Percentiles rank a stretch among this genome's conserved stretches.
Evolutionary conservation across 441 rosid genomes (phyloP).

Genomic region (Geranium incanum): DNA sequence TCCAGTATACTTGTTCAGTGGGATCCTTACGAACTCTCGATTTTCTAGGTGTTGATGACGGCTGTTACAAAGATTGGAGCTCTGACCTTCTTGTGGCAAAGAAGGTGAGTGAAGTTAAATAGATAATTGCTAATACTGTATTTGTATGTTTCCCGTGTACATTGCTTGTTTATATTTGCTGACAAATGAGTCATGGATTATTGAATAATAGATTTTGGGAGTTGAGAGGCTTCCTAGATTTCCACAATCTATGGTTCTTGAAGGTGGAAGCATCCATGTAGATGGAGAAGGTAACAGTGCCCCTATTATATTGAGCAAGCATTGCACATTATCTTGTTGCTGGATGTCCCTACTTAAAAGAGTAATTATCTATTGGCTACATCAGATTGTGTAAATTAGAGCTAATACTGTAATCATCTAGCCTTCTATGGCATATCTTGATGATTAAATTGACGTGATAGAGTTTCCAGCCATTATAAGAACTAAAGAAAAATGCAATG

Average conservation of each 20-base stretch:
- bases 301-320: neutral
- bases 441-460: slow-evolving; percentile 3
- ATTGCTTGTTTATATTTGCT: too few species aligned
- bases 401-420: neutral
- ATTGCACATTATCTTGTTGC: neutral
- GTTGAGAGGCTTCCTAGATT: slow-evolving; percentile 66
- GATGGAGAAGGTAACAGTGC: slow-evolving; percentile 72
- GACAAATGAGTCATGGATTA: slow-evolving; percentile 15
- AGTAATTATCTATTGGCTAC: neutral
- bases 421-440: neutral
- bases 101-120: slow-evolving; percentile 44
- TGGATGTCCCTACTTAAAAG: neutral
- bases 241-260: slow-evolving; percentile 63
- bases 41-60: slow-evolving; percentile 64
- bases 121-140: neutral
- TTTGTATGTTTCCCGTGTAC: neutral
- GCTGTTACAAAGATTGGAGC: slow-evolving; percentile 85
- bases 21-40: neutral
- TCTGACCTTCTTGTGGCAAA: slow-evolving; percentile 67
- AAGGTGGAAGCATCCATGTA: slow-evolving; percentile 98
- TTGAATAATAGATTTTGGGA: slow-evolving; percentile 51
- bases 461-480: neutral
- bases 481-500: too few species aligned
- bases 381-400: neutral
- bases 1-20: neutral